phyloP scores from a whole-genome alignment of 352 stramenopile species.

The Globisporangium ultimum region DNA sequence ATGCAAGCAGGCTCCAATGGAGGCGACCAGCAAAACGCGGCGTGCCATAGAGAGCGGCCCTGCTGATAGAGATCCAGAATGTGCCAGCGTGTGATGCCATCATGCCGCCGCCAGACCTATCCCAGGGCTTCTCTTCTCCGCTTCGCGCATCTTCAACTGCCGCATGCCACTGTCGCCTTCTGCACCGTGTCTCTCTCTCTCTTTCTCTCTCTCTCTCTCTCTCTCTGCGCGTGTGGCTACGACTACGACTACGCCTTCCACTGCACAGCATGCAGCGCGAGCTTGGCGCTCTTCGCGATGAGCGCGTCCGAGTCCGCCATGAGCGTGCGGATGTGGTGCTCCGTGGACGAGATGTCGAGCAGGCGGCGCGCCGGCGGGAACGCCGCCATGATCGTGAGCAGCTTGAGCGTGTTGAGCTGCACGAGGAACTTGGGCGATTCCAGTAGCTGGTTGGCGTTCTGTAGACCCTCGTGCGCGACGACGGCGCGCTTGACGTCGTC shows the following conservation, averaged over 20 bases:
- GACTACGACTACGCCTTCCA: slow-evolving; percentile 50
- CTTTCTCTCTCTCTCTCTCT: too few relatives aligned
- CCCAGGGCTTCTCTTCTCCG: not conserved
- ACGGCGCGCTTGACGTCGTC: slow-evolving; percentile 71
- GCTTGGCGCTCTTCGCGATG: slow-evolving; percentile 51
- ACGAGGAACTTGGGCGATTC: slow-evolving; percentile 50
- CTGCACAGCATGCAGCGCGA: slow-evolving; percentile 53
- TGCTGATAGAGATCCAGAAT: slow-evolving; percentile 1
- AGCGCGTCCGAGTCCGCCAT: slow-evolving; percentile 35
- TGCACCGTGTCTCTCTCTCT: not conserved
- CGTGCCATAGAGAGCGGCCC: not conserved
- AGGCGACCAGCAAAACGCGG: not conserved
- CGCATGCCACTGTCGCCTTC: not conserved
- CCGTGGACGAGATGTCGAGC: slow-evolving; percentile 49
- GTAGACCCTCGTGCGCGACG: slow-evolving; percentile 41
- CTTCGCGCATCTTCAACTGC: not conserved
- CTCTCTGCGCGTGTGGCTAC: too few relatives aligned
- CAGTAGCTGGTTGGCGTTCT: slow-evolving; percentile 56
- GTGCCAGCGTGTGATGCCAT: not conserved
- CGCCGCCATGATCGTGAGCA: slow-evolving; percentile 57
- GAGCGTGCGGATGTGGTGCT: slow-evolving; percentile 45
- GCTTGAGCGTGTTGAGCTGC: slow-evolving; percentile 65
- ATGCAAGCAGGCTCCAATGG: too few relatives aligned
- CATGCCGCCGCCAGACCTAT: not conserved
- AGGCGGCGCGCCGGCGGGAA: slow-evolving; percentile 44